Evolutionary conservation across 148 eudicot genomes (phyloP).

Genomic region (Bassia scoparia): DNA sequence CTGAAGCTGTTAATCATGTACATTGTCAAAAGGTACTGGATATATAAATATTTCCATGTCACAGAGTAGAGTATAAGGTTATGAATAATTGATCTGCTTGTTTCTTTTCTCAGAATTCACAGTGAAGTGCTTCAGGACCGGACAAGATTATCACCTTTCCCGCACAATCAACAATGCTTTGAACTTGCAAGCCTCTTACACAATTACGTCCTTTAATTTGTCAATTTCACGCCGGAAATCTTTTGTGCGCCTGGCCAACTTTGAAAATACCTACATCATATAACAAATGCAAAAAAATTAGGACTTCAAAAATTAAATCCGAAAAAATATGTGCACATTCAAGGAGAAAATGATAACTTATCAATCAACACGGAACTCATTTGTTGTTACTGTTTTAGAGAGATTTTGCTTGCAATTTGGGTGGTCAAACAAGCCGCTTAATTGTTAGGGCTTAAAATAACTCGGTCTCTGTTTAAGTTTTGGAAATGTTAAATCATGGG

Average conservation of each 20-base stretch:
- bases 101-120: not conserved
- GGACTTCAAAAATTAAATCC: not conserved
- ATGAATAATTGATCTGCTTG: not conserved
- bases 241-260: slow-evolving; percentile 66
- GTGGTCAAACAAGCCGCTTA: too few relatives aligned
- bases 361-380: not conserved
- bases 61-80: not conserved
- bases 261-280: slow-evolving; percentile 68
- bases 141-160: slow-evolving; percentile 31
- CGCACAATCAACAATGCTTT: slow-evolving; percentile 42
- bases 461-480: too few relatives aligned
- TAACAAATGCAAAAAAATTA: slow-evolving; percentile 5
- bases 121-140: slow-evolving; percentile 28
- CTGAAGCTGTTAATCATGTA: slow-evolving; percentile 1
- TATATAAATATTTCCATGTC: not conserved
- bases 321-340: not conserved
- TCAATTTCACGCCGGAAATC: slow-evolving; percentile 95
- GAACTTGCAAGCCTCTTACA: slow-evolving; percentile 45
- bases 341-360: not conserved
- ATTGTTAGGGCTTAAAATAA: too few relatives aligned
- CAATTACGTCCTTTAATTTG: slow-evolving; percentile 64
- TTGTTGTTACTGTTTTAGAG: too few relatives aligned
- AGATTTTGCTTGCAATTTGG: too few relatives aligned
- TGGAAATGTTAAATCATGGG: too few relatives aligned
- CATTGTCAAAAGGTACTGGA: not conserved